Conservation (phyloP, 139 green algal species). For the Chlorella ohadii region DNA sequence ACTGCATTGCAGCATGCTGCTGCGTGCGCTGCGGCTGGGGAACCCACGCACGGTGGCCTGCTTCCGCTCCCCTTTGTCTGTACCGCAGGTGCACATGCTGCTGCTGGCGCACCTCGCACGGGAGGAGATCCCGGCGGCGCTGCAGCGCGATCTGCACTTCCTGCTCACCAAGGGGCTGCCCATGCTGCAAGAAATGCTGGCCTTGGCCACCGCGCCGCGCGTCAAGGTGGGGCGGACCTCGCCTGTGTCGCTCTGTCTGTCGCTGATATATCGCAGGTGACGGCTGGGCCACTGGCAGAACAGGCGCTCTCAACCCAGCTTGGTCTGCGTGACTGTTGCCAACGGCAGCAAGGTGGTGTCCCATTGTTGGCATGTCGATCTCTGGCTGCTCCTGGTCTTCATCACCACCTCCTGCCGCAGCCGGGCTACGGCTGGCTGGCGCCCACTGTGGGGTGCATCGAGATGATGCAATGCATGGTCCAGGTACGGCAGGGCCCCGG, state of each 20-base stretch:
- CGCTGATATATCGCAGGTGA: too few species aligned
- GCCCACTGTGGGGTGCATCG: conserved; percentile 72
- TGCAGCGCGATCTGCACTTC: conserved; percentile 74
- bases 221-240: neutral
- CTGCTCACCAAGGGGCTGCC: conserved; percentile 74
- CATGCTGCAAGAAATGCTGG: conserved; percentile 89
- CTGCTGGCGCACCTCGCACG: conserved; percentile 83
- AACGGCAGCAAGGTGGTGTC: too few species aligned
- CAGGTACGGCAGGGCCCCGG: conserved; percentile 47
- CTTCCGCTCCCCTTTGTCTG: conserved; percentile 18
- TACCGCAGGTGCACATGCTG: conserved; percentile 81
- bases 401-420: conserved; percentile 7
- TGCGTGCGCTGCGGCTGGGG: neutral
- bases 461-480: conserved; percentile 88
- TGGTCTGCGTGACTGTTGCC: too few species aligned
- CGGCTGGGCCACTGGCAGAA: too few species aligned
- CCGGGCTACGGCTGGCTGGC: conserved; percentile 79
- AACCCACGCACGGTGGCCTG: neutral
- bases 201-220: conserved; percentile 59
- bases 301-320: too few species aligned
- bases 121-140: conserved; percentile 56
- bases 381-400: too few species aligned
- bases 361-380: too few species aligned
- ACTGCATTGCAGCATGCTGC: neutral
- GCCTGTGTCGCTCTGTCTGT: too few species aligned